A percentile compares a stretch with the other conserved stretches of the same genome.
phyloP scores from a whole-genome alignment of 148 eudicot genomes.

The Camellia lanceoleosa region DNA sequence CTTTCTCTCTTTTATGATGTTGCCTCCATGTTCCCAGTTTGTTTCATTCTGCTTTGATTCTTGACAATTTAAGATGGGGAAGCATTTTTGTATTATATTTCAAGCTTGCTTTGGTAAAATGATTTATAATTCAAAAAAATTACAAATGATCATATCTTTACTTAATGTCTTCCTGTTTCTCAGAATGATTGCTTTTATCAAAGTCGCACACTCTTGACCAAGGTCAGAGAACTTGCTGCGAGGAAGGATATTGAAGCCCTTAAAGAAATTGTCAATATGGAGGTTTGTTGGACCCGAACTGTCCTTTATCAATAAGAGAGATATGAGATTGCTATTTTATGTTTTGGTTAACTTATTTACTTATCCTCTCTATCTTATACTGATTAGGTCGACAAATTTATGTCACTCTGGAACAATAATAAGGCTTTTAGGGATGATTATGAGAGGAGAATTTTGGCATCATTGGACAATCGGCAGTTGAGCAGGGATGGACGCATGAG shows the following conservation, averaged over 20 bases:
- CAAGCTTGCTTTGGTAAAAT: neutral
- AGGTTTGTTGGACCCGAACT: conserved; percentile 32
- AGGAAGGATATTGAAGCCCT: conserved; percentile 53
- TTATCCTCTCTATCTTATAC: neutral
- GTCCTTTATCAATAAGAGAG: neutral
- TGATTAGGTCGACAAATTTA: conserved; percentile 62
- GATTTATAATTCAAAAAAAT: neutral
- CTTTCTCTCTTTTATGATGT: neutral
- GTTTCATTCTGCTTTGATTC: neutral
- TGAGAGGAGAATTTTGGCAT: conserved; percentile 62
- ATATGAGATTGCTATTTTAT: neutral
- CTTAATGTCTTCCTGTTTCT: neutral
- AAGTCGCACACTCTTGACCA: conserved; percentile 28
- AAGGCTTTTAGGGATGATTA: conserved; percentile 76
- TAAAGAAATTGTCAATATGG: conserved; percentile 29
- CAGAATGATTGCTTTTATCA: conserved; percentile 43
- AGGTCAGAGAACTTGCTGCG: conserved; percentile 43
- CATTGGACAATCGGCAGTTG: conserved; percentile 69
- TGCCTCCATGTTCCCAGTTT: neutral
- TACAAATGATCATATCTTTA: neutral
- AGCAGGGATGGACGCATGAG: conserved; percentile 82
- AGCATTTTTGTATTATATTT: neutral
- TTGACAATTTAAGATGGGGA: neutral
- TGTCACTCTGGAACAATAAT: conserved; percentile 59
- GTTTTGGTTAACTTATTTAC: neutral